Percentiles rank a stretch among this genome's conserved stretches.
These are phyloP conservation scores for Xylariomycetidae sp. DNA, from an alignment of 2,329 filamentous ascomycete species.

Conservation along the genomic window DNA sequence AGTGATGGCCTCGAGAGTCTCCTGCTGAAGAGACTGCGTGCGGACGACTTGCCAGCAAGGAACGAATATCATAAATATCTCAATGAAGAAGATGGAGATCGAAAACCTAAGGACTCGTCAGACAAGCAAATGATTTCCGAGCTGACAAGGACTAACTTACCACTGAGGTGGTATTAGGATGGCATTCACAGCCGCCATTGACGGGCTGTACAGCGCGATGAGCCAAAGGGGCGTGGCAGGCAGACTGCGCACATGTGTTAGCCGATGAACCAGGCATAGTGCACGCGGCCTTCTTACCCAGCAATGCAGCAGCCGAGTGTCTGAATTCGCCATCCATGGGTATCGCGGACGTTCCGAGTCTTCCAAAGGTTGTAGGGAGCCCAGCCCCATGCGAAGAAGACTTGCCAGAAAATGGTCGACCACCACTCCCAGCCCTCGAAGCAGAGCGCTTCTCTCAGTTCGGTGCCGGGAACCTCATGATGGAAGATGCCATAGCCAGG, in stretches of 20 bases:
- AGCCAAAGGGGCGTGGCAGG: constrained; percentile 64
- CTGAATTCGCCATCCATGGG: constrained; percentile 60
- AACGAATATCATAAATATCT: constrained; percentile 58
- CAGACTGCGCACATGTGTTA: constrained; percentile 35
- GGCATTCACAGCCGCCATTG: constrained; percentile 44
- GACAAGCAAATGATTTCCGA: not conserved
- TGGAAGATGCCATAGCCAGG: constrained; percentile 52
- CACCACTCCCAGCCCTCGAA: constrained; percentile 60
- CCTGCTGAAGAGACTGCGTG: constrained; percentile 38
- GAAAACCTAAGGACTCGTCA: constrained; percentile 37
- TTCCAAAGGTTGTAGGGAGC: constrained; percentile 57
- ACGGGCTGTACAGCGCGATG: constrained; percentile 47
- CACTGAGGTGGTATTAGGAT: constrained; percentile 57
- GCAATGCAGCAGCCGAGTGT: constrained; percentile 48
- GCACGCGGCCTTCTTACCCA: constrained; percentile 28
- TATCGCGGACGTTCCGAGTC: constrained; percentile 55
- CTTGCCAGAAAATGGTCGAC: constrained; percentile 58
- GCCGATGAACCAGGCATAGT: constrained; percentile 3
- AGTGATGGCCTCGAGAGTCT: constrained; percentile 43
- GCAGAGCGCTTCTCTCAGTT: constrained; percentile 37
- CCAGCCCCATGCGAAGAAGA: constrained; percentile 57
- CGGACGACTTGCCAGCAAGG: constrained; percentile 52
- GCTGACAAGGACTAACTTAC: constrained; percentile 31
- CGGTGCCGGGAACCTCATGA: constrained; percentile 53
- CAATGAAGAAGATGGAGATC: constrained; percentile 55